These are phyloP conservation scores for Funneliformis caledonium DNA, from an alignment of 371 early-diverging fungal species.

Conservation along the genomic window DNA sequence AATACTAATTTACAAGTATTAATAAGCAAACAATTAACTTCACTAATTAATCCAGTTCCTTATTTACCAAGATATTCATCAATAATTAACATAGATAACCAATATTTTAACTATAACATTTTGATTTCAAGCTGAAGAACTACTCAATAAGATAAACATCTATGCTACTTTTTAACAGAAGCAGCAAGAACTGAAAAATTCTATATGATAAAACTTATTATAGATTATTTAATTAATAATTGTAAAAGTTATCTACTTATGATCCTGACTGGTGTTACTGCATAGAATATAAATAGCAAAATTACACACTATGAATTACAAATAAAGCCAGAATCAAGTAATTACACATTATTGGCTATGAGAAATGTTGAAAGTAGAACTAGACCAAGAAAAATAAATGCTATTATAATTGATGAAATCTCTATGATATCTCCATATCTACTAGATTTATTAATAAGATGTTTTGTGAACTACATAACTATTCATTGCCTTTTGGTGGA, in stretches of 20 bases:
- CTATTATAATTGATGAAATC: constrained; percentile 18
- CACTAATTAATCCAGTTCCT: not conserved
- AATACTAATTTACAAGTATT: not conserved
- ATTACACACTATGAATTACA: constrained; percentile 1
- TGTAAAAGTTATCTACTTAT: not conserved
- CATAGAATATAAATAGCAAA: constrained; percentile 9
- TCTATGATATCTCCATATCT: constrained; percentile 9
- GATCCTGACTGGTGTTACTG: constrained; percentile 9
- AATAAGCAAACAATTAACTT: not conserved
- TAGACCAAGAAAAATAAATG: not conserved
- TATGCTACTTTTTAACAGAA: constrained; percentile 10
- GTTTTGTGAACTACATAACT: not conserved
- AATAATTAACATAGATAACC: not conserved
- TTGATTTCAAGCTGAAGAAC: not conserved
- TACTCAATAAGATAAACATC: not conserved
- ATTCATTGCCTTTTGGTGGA: not conserved
- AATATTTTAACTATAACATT: not conserved
- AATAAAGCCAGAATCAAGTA: not conserved
- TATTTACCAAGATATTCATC: not conserved
- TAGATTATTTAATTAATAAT: not conserved
- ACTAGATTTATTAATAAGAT: not conserved
- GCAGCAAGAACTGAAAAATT: constrained; percentile 4
- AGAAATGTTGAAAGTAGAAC: not conserved
- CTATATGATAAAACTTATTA: not conserved
- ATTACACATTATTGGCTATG: too few relatives aligned